These are phyloP conservation scores for Pulchroboletus neoregius DNA, from an alignment of 1,284 basidiomycete species.

Conservation along the genomic window DNA sequence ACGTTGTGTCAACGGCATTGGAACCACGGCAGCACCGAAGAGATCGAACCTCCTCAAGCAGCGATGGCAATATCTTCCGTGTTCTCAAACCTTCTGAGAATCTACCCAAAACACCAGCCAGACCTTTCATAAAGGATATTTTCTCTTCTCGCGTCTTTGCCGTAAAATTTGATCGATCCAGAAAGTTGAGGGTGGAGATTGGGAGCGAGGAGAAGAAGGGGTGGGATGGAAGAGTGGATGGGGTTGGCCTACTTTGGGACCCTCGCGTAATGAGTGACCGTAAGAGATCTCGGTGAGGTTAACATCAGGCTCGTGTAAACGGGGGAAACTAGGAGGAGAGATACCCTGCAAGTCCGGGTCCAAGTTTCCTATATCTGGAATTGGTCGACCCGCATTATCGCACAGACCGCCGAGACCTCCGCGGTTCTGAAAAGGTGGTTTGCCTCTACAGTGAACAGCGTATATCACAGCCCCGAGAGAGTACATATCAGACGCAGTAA, in stretches of 20 bases:
- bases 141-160: slow-evolving; percentile 94
- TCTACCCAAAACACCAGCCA: slow-evolving; percentile 75
- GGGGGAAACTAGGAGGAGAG: background rate
- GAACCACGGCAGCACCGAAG: slow-evolving; percentile 1
- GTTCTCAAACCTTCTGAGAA: slow-evolving; percentile 87
- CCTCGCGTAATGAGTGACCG: slow-evolving; percentile 77
- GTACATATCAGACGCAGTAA: slow-evolving; percentile 91
- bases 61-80: slow-evolving; percentile 89
- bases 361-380: slow-evolving; percentile 56
- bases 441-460: slow-evolving; percentile 85
- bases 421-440: slow-evolving; percentile 85
- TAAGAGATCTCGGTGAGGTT: slow-evolving; percentile 58
- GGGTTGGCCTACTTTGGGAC: slow-evolving; percentile 68
- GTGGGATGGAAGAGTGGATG: slow-evolving; percentile 75
- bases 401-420: slow-evolving; percentile 79
- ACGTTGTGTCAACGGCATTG: slow-evolving; percentile 10
- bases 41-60: slow-evolving; percentile 81
- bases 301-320: slow-evolving; percentile 7
- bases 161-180: slow-evolving; percentile 94
- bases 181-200: slow-evolving; percentile 94
- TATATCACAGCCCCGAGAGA: slow-evolving; percentile 89
- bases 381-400: slow-evolving; percentile 67
- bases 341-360: slow-evolving; percentile 70
- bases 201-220: slow-evolving; percentile 96
- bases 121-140: slow-evolving; percentile 91